phyloP scores from a whole-genome alignment of 2,329 filamentous ascomycete species.

The Diaporthe citriasiana region DNA sequence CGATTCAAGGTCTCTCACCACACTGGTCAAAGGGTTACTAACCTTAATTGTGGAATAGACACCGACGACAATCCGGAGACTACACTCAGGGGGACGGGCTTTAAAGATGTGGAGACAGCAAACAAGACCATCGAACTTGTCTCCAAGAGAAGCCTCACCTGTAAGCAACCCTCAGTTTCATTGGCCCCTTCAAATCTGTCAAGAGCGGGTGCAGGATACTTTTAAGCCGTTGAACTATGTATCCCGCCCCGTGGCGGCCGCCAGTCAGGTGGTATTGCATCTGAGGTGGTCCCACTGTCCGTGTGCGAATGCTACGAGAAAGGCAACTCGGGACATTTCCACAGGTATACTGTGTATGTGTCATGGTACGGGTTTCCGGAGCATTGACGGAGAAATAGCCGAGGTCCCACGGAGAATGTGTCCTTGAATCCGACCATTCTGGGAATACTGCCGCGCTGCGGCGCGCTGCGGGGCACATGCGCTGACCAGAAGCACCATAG shows the following conservation, averaged over 20 bases:
- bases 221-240: not conserved
- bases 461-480: not conserved
- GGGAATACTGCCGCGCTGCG: not conserved
- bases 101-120: slow-evolving; percentile 41
- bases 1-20: no score
- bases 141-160: slow-evolving; percentile 36
- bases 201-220: not conserved
- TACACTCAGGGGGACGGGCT: slow-evolving; percentile 38
- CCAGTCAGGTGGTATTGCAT: not conserved
- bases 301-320: not conserved
- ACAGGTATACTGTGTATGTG: not conserved
- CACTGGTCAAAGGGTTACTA: not conserved
- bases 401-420: not conserved
- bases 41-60: slow-evolving; percentile 6
- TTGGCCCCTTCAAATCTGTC: not conserved
- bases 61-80: slow-evolving; percentile 42
- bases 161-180: slow-evolving; percentile 17
- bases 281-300: not conserved
- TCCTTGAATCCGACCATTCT: not conserved
- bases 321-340: no score
- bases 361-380: not conserved
- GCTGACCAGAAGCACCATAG: slow-evolving; percentile 14
- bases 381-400: no score
- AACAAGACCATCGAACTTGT: slow-evolving; percentile 40
- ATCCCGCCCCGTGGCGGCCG: not conserved